These are phyloP conservation scores for Paspalum vaginatum DNA, from an alignment of 176 grass and related monocot genomes.

Conservation along the genomic window DNA sequence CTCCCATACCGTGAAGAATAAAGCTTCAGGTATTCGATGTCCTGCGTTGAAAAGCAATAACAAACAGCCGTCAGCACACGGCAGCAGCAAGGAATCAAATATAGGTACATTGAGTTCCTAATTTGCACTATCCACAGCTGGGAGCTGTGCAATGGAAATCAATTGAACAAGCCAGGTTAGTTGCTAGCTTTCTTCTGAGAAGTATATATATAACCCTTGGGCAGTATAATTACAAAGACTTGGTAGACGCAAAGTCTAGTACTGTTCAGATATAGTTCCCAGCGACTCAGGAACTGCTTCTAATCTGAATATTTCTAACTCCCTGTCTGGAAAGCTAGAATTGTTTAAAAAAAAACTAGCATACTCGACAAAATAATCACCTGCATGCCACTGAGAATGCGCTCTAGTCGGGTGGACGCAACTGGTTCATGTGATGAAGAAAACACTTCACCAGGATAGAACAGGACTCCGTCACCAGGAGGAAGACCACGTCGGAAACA, in stretches of 20 bases:
- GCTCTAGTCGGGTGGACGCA: conserved; percentile 83
- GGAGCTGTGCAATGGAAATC: neutral
- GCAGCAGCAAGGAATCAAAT: neutral
- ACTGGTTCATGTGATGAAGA: conserved; percentile 89
- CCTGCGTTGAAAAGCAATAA: conserved; percentile 46
- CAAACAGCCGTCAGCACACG: conserved; percentile 4
- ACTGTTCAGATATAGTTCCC: conserved; percentile 7
- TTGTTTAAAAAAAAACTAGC: neutral
- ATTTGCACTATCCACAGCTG: neutral
- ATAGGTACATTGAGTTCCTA: neutral
- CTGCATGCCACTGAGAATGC: conserved; percentile 98
- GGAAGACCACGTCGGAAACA: conserved; percentile 92
- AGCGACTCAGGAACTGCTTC: neutral
- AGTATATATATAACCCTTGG: neutral
- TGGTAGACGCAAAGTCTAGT: neutral
- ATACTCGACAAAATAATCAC: conserved; percentile 48
- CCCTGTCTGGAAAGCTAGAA: conserved; percentile 11
- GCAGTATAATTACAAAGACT: neutral
- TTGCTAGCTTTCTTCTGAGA: neutral
- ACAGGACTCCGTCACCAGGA: conserved; percentile 91
- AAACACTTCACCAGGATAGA: conserved; percentile 97
- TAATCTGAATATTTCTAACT: neutral
- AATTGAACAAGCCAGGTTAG: neutral
- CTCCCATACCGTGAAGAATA: conserved; percentile 81
- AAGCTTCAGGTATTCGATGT: conserved; percentile 91